phyloP scores from a whole-genome alignment of 495 filamentous ascomycete species.

The Rostrohypoxylon terebratum region DNA sequence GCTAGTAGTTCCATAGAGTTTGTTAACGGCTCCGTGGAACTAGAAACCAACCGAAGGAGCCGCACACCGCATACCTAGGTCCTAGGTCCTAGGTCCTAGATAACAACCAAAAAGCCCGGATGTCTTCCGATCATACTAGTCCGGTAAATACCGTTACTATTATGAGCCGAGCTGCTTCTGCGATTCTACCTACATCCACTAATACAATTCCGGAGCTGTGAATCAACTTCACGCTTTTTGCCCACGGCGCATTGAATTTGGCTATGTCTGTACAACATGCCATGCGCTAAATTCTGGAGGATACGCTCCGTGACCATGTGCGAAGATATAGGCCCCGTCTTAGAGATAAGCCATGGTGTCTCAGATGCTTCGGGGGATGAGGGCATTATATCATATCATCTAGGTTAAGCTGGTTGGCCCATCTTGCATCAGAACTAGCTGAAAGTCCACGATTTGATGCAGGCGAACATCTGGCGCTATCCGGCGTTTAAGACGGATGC shows the following conservation, averaged over 20 bases:
- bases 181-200: not conserved
- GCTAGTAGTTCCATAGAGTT: slow-evolving; percentile 8
- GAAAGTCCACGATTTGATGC: too few relatives aligned
- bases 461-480: not conserved
- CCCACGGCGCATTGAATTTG: not conserved
- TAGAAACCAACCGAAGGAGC: slow-evolving; percentile 10
- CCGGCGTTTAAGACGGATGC: not conserved
- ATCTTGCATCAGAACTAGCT: not conserved
- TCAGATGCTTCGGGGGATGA: not conserved
- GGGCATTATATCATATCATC: not conserved
- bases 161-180: not conserved
- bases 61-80: slow-evolving; percentile 3
- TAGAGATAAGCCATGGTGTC: not conserved
- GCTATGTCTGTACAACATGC: slow-evolving; percentile 14
- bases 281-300: slow-evolving; percentile 8
- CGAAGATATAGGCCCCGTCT: slow-evolving; percentile 24
- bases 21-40: slow-evolving; percentile 8
- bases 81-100: not conserved
- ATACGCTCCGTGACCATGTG: slow-evolving; percentile 29
- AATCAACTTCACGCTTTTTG: not conserved
- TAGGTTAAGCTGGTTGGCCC: not conserved
- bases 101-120: not conserved
- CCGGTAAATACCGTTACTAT: not conserved
- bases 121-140: not conserved
- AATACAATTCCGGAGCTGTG: not conserved